Percentiles rank a stretch among this genome's conserved stretches.
Conservation (phyloP, 2,329 filamentous ascomycete species). For the Lasiodiplodia gonubiensis region DNA sequence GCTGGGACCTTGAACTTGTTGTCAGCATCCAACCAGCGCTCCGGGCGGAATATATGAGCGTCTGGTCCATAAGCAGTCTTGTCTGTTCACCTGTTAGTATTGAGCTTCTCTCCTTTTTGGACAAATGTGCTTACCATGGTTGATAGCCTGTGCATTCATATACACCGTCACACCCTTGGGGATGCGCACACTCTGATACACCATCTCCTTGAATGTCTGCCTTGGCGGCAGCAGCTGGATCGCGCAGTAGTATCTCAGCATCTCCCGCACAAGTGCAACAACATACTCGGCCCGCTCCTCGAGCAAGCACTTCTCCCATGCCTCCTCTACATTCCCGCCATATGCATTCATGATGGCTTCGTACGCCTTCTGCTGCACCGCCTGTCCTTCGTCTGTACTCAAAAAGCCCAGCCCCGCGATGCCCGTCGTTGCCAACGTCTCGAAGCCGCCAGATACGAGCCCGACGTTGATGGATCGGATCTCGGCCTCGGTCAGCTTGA, state of each 20-base stretch:
- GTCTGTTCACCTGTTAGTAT: slow-evolving; percentile 3
- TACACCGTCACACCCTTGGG: slow-evolving; percentile 25
- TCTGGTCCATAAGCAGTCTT: slow-evolving; percentile 23
- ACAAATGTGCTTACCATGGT: slow-evolving; percentile 11
- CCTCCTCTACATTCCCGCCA: neutral
- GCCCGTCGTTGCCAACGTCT: slow-evolving; percentile 25
- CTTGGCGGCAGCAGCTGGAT: slow-evolving; percentile 27
- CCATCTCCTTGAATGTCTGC: slow-evolving; percentile 23
- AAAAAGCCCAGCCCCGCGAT: slow-evolving; percentile 21
- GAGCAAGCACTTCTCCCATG: slow-evolving; percentile 22
- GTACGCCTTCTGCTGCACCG: slow-evolving; percentile 21
- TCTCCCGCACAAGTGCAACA: slow-evolving; percentile 22
- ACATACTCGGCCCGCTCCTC: slow-evolving; percentile 27
- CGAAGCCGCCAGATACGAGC: slow-evolving; percentile 18
- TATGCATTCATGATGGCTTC: slow-evolving; percentile 20
- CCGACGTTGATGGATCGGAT: slow-evolving; percentile 27
- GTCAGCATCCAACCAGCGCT: slow-evolving; percentile 22
- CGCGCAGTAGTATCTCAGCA: slow-evolving; percentile 27
- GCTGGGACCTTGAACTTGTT: slow-evolving; percentile 16
- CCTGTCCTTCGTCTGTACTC: neutral
- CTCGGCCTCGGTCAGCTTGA: slow-evolving; percentile 18
- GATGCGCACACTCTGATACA: slow-evolving; percentile 13
- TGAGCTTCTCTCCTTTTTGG: no score
- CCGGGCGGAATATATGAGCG: slow-evolving; percentile 22
- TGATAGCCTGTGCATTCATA: slow-evolving; percentile 28